Evolutionary conservation across 148 eudicot species (phyloP).

Genomic region (Fallopia convolvulus): DNA sequence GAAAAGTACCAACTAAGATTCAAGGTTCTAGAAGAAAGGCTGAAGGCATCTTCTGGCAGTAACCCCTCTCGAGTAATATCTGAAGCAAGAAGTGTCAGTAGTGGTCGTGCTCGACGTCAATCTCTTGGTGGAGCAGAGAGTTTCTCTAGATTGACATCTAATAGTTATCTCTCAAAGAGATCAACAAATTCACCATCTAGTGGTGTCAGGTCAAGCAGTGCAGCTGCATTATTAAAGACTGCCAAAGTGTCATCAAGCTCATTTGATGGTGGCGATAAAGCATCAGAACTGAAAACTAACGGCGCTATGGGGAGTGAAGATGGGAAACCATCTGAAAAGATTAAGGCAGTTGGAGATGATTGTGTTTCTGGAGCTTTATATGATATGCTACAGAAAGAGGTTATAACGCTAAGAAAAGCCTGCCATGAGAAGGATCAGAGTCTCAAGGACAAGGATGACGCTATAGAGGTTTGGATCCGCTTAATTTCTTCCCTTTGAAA

Average conservation of each 20-base stretch:
- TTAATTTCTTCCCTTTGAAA: not conserved
- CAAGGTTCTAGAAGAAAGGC: constrained; percentile 84
- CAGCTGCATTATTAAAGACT: constrained; percentile 33
- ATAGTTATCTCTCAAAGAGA: constrained; percentile 49
- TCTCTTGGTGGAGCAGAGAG: constrained; percentile 74
- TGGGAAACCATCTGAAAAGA: constrained; percentile 26
- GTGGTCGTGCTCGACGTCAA: constrained; percentile 54
- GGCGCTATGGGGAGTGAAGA: constrained; percentile 24
- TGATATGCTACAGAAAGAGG: constrained; percentile 90
- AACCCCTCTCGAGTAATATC: constrained; percentile 29
- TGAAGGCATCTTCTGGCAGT: constrained; percentile 39
- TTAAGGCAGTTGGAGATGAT: constrained; percentile 42
- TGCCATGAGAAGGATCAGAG: constrained; percentile 78
- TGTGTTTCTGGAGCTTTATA: constrained; percentile 76
- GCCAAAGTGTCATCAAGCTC: constrained; percentile 39
- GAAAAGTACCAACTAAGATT: constrained; percentile 84
- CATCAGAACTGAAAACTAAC: constrained; percentile 14
- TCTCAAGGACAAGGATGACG: constrained; percentile 73
- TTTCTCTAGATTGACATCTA: constrained; percentile 49
- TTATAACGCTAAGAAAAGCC: constrained; percentile 58
- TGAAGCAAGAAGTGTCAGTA: constrained; percentile 47
- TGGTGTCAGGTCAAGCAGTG: constrained; percentile 28
- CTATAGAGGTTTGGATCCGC: constrained; percentile 63
- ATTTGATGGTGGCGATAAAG: constrained; percentile 42
- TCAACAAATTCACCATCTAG: constrained; percentile 31